These are phyloP conservation scores for Hyphopichia khmerensis DNA, from an alignment of 1,139 yeast genomes.

Conservation along the genomic window DNA sequence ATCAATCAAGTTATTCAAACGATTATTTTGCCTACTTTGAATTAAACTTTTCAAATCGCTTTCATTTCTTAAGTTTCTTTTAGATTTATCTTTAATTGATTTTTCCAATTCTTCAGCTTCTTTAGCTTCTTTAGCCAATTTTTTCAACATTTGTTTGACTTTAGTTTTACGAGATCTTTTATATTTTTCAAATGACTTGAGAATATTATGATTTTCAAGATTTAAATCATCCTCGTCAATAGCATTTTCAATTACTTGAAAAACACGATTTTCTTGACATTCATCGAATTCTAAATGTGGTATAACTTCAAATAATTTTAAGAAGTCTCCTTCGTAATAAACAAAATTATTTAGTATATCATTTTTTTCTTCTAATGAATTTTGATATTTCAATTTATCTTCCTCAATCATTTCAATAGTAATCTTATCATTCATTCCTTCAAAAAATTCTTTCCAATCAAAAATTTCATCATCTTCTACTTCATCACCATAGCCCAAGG, in stretches of 20 bases:
- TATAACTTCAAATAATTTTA: slow-evolving; percentile 66
- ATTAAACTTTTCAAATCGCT: slow-evolving; percentile 53
- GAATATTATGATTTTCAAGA: slow-evolving; percentile 23
- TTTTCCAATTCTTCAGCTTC: slow-evolving; percentile 66
- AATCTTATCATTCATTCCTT: slow-evolving; percentile 56
- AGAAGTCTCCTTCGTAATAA: slow-evolving; percentile 67
- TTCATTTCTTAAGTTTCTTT: slow-evolving; percentile 27
- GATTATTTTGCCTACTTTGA: slow-evolving; percentile 37
- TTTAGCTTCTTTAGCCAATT: slow-evolving; percentile 57
- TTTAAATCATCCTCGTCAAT: slow-evolving; percentile 32
- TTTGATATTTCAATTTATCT: slow-evolving; percentile 64
- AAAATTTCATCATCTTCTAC: slow-evolving; percentile 41
- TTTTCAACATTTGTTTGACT: slow-evolving; percentile 45
- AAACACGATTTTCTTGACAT: slow-evolving; percentile 60
- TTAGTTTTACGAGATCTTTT: slow-evolving; percentile 44
- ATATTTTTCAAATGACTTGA: slow-evolving; percentile 54
- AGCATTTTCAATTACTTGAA: slow-evolving; percentile 47
- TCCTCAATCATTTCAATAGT: slow-evolving; percentile 73
- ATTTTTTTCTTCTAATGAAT: slow-evolving; percentile 61
- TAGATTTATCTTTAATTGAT: slow-evolving; percentile 41
- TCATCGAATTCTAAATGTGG: slow-evolving; percentile 73
- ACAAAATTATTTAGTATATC: slow-evolving; percentile 64
- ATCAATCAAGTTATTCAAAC: slow-evolving; percentile 50
- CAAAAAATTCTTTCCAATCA: slow-evolving; percentile 68
- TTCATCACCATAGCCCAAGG: slow-evolving; percentile 43